Evolutionary conservation across 805 yeast species (phyloP), one percentile per base, ranked within the genome.

Genomic region (Saccharomyces kudriavzevii): DNA sequence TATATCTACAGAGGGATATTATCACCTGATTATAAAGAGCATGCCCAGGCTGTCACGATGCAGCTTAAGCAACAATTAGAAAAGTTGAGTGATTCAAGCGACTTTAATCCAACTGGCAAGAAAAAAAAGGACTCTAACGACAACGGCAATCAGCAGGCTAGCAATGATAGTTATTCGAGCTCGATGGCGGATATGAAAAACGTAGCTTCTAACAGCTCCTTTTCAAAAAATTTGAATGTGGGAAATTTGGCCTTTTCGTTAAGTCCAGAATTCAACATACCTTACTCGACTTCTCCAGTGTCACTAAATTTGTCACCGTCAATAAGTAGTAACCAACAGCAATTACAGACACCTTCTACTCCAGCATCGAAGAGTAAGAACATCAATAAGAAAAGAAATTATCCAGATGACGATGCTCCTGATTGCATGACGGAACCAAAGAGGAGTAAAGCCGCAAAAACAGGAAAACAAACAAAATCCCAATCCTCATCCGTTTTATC

Each of bases 1-100:
- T 87, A 87, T 63, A 90, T 86, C 49, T 87, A 87, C 68, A 81
- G 94, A 63, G 96, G 95, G 40, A 71, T 85, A 28, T 74, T 87
- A 56, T 80, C 92, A 29, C 77, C 81, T n/a, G 91, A 87, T 65
- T 87, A 84, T 69, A 84, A 84, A 60, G 70, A 82, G 43, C 88
- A 84, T 64, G 92, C 87, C 6, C 79, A 82, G 50, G 79, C 78
- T 57, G 82, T 84, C n/a, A 54, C 63, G 48, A 62, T 49, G 48
- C 61, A 56, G 52, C 59, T 60, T 49, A 65, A 58, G 49, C 58
- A 51, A 54, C 70, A 58, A 67, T 20, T 35, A 17, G 28, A 25
- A 24, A 45, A 10, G 3, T 46, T 47, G 17, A 43, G 40, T 30
- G 47, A 52, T 13, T 13, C 45, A 28, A 40, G 30, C 40, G 45